Evolutionary conservation across 106 monocot genomes (phyloP), one percentile per base, ranked within the genome.

Genomic region (Platanthera zijinensis): DNA sequence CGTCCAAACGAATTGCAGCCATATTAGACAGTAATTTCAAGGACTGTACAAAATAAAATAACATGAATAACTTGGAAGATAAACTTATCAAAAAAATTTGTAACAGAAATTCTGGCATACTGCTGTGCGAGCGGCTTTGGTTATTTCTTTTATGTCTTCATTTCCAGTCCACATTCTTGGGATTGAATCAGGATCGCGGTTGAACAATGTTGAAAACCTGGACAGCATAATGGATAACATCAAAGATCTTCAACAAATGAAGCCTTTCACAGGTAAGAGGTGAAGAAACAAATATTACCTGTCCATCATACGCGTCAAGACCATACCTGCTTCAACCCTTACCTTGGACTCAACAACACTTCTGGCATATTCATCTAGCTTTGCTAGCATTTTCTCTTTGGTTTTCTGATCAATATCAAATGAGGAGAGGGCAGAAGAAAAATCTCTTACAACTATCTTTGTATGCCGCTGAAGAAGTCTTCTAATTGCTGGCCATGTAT

Each of bases 281-380:
- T 72, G 57, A 59, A n/a, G 28, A 54, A 61, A 49, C 11, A 17
- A 45, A 1, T 10, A 56, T 10, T 80, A 97, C 96, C 93, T 93
- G 78, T 97, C 96, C 79, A 93, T 97, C 96, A 97, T 97, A 14
- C 83, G 86, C 45, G 89, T 91, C 87, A 97, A 85, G 52, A 97
- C 80, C 78, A 91, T 87, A 67, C 79, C 84, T 76, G 96, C 85
- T 75, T 97, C 91, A 89, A 93, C 93, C 75, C 75, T 93, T 68
- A 91, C 85, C 68, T 91, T 97, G n/a, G 83, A 83, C 74, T 93
- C 89, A 80, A 97, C 96, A 87, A 97, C 75, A 75, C 77, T 93
- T 80, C 81, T 86, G 32, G 89, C 96, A 82, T 91, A 84, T 2
- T 80, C 78, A 51, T 86, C 89, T 63, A 97, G 51, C 52, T 84